Percentiles rank a stretch among this genome's conserved stretches.
phyloP scores from a whole-genome alignment of 2,329 filamentous ascomycete species.

The Furcasterigmium sp. region DNA sequence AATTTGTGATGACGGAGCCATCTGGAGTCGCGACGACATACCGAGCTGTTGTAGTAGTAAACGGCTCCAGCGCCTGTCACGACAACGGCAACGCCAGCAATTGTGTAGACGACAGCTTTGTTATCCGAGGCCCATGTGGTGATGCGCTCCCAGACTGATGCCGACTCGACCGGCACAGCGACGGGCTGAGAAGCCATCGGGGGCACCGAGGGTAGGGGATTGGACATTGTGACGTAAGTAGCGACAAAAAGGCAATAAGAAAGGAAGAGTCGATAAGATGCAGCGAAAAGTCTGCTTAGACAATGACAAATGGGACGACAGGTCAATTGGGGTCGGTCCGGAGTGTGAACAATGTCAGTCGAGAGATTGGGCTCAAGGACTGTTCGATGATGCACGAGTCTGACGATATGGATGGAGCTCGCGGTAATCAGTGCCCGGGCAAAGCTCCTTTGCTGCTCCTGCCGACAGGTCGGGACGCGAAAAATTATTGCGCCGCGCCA shows the following conservation, averaged over 20 bases:
- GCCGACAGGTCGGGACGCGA: constrained; percentile 7
- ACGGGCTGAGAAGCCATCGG: constrained; percentile 31
- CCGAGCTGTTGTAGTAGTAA: constrained; percentile 73
- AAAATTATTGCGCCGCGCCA: constrained; percentile 12
- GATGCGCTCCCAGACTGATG: constrained; percentile 82
- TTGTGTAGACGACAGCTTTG: constrained; percentile 92
- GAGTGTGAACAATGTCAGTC: not conserved
- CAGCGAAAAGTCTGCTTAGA: too few species aligned
- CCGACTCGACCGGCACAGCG: constrained; percentile 45
- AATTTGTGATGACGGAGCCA: constrained; percentile 5
- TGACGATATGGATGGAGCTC: not conserved
- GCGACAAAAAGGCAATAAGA: constrained; percentile 12
- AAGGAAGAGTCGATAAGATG: too few species aligned
- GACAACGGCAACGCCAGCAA: constrained; percentile 89
- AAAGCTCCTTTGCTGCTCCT: too few species aligned
- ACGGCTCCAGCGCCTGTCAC: constrained; percentile 87
- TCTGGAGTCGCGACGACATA: too few species aligned
- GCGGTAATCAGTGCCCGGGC: too few species aligned
- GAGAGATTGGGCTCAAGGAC: not conserved
- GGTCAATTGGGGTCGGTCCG: constrained; percentile 2
- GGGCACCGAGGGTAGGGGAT: constrained; percentile 44
- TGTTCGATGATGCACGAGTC: constrained; percentile 1
- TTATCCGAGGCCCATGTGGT: constrained; percentile 92
- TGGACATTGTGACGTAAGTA: constrained; percentile 29
- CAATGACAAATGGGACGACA: not conserved